Conservation (phyloP, 2,329 filamentous ascomycete genomes). For the Curvularia hawaiiensis region DNA sequence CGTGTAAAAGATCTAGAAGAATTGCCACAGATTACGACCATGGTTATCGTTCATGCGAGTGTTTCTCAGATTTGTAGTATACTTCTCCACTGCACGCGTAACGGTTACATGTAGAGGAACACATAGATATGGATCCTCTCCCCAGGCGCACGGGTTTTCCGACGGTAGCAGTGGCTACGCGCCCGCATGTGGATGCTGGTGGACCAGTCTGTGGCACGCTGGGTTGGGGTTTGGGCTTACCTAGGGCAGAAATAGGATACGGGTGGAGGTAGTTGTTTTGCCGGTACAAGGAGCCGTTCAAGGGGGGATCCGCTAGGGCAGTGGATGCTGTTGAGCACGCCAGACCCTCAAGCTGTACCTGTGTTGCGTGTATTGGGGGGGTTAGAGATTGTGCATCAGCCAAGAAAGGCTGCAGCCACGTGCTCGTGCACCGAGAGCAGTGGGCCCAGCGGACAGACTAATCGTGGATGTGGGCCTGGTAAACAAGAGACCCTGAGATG, state of each 20-base stretch:
- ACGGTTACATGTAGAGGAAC: conserved; percentile 7
- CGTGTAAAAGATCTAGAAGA: conserved; percentile 8
- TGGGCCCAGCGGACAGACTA: conserved; percentile 21
- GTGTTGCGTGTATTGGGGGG: conserved; percentile 12
- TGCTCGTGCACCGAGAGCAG: conserved; percentile 21
- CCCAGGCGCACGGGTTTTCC: conserved; percentile 5
- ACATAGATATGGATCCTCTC: neutral
- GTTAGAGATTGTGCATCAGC: conserved; percentile 13
- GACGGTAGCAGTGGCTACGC: conserved; percentile 2
- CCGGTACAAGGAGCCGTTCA: conserved; percentile 1
- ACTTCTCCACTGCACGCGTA: conserved; percentile 10
- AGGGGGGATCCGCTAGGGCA: conserved; percentile 3
- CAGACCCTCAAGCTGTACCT: conserved; percentile 2
- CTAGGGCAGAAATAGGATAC: neutral
- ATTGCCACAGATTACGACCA: neutral
- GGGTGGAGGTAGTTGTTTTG: neutral
- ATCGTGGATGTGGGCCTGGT: conserved; percentile 21
- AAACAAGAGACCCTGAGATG: conserved; percentile 28
- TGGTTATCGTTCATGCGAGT: conserved; percentile 2
- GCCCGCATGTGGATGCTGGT: conserved; percentile 1
- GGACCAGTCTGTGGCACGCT: neutral
- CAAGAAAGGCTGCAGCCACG: conserved; percentile 23
- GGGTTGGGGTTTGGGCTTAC: neutral
- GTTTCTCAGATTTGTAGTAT: conserved; percentile 2
- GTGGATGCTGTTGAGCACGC: conserved; percentile 16